These are phyloP conservation scores for Epithele typhae DNA, from an alignment of 768 basidiomycete genomes.

Conservation along the genomic window DNA sequence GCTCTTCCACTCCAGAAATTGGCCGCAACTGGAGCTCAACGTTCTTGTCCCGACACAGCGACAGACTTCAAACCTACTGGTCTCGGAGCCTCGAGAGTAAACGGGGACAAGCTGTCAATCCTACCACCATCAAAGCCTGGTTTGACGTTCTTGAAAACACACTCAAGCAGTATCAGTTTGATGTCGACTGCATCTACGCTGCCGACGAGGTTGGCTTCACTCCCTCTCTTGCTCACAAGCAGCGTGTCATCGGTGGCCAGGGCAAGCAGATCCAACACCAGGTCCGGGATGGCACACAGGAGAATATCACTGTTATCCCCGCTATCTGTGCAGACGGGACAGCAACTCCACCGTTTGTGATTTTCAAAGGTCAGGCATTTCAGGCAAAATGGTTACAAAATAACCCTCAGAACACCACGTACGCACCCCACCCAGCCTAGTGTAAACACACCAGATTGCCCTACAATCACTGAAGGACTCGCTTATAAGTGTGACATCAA, in stretches of 20 bases:
- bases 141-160: not conserved
- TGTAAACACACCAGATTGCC: no score
- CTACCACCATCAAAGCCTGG: not conserved
- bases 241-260: not conserved
- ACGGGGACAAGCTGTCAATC: not conserved
- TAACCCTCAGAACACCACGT: slow-evolving; percentile 38
- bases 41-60: not conserved
- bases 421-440: no score
- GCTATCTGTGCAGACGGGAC: not conserved
- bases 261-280: not conserved
- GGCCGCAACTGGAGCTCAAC: not conserved
- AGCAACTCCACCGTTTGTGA: slow-evolving; percentile 17
- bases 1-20: not conserved
- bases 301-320: not conserved
- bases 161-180: not conserved
- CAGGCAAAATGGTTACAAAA: slow-evolving; percentile 35
- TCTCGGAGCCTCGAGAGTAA: not conserved
- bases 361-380: slow-evolving; percentile 36
- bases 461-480: no score
- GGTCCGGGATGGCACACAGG: not conserved
- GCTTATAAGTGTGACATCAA: no score
- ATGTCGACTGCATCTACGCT: not conserved
- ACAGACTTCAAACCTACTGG: not conserved
- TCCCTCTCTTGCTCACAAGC: not conserved
- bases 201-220: not conserved